Conservation (phyloP, 345 rosid genomes). For the Microcos paniculata region DNA sequence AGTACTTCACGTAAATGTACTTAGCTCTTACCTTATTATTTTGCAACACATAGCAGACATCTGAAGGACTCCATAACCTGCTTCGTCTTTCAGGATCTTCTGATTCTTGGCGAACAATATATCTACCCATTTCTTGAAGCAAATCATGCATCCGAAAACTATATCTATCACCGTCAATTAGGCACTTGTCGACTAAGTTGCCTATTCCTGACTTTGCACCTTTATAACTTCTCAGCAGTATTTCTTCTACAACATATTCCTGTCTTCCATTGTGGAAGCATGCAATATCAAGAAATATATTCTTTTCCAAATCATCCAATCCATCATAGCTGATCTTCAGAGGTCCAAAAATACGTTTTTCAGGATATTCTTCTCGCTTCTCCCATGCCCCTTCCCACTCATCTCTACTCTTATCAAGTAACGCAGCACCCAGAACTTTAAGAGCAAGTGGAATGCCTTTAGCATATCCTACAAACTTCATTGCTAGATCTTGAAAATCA, state of each 20-base stretch:
- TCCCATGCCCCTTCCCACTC: background rate
- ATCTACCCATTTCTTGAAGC: conserved; percentile 37
- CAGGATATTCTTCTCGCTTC: background rate
- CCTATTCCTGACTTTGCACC: background rate
- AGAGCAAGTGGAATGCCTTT: background rate
- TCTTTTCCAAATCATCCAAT: background rate
- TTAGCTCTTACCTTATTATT: conserved; percentile 13
- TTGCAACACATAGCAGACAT: conserved; percentile 21
- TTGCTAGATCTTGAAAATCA: background rate
- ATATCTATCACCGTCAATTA: conserved; percentile 22
- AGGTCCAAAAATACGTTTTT: rapidly evolving
- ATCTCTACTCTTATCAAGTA: background rate
- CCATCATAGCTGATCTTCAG: background rate
- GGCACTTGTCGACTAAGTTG: conserved; percentile 28
- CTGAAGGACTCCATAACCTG: conserved; percentile 11
- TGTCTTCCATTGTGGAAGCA: conserved; percentile 35
- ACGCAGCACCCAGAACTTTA: background rate
- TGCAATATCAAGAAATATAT: conserved; percentile 42
- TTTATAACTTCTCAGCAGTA: background rate
- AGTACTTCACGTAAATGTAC: too few species aligned
- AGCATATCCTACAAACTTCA: background rate
- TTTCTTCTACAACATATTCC: background rate
- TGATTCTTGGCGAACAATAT: conserved; percentile 23
- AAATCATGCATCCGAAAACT: conserved; percentile 39
- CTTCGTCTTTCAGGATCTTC: conserved; percentile 21